These are phyloP conservation scores for Zelonia costaricensis DNA, from an alignment of 208 protist genomes.

Conservation along the genomic window DNA sequence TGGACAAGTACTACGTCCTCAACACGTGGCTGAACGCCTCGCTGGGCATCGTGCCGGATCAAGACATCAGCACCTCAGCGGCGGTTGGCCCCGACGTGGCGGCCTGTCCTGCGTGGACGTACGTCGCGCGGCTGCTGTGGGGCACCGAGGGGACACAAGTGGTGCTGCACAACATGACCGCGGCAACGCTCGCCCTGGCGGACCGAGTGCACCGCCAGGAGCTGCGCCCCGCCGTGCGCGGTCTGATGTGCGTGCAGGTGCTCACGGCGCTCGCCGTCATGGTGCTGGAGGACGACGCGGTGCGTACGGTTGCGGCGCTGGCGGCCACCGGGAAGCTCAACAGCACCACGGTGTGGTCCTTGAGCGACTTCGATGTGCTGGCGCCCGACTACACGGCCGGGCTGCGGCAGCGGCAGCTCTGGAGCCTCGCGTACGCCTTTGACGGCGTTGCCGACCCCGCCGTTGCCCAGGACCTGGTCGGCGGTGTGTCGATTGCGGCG, in stretches of 20 bases:
- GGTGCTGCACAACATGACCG: slow-evolving; percentile 4
- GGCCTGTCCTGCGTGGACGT: slow-evolving; percentile 3
- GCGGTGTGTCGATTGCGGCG: slow-evolving; percentile 10
- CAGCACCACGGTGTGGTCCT: slow-evolving; percentile 6
- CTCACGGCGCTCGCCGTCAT: slow-evolving; percentile 22
- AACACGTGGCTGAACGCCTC: slow-evolving; percentile 11
- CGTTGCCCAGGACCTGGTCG: slow-evolving; percentile 10
- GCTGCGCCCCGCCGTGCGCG: slow-evolving; percentile 8
- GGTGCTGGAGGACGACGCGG: slow-evolving; percentile 26
- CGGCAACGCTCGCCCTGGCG: slow-evolving; percentile 7
- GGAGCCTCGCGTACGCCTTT: slow-evolving; percentile 26
- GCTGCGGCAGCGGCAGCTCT: slow-evolving; percentile 19
- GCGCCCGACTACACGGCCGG: not conserved
- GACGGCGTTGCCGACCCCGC: slow-evolving; percentile 2
- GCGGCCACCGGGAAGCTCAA: slow-evolving; percentile 1
- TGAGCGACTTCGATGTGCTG: slow-evolving; percentile 19
- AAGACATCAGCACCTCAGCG: not conserved
- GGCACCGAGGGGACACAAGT: slow-evolving; percentile 2
- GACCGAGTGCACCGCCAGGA: slow-evolving; percentile 13
- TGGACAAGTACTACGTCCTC: slow-evolving; percentile 32
- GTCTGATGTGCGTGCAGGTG: slow-evolving; percentile 26
- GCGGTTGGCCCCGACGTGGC: slow-evolving; percentile 6
- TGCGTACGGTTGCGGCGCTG: slow-evolving; percentile 18
- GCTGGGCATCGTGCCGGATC: slow-evolving; percentile 13
- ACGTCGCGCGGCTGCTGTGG: slow-evolving; percentile 13